A percentile compares a stretch with the other conserved stretches of the same genome.
phyloP scores from a whole-genome alignment of 164 flowering plant species.

The Vitis cinerea region DNA sequence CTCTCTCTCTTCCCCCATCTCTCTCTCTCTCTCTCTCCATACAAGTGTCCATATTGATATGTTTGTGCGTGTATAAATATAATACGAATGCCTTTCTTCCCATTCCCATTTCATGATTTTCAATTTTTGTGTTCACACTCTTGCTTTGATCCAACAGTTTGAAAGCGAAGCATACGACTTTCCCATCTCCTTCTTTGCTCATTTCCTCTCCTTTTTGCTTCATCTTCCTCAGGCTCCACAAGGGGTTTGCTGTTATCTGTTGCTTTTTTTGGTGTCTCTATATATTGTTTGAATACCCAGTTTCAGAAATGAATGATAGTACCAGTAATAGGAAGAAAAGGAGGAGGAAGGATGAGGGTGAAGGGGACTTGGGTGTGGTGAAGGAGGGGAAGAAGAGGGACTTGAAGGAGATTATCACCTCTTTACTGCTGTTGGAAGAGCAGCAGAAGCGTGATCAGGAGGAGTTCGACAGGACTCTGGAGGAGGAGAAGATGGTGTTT shows the following conservation, averaged over 20 bases:
- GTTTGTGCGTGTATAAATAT: too few relatives aligned
- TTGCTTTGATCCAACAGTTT: not conserved
- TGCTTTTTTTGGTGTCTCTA: too few relatives aligned
- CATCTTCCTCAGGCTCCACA: not conserved
- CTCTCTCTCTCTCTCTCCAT: too few relatives aligned
- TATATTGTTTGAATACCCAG: too few relatives aligned
- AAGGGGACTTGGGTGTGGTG: not conserved
- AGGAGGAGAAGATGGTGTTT: constrained; percentile 18
- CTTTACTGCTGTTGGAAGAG: constrained; percentile 35
- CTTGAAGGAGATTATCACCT: constrained; percentile 33
- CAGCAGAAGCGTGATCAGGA: constrained; percentile 32
- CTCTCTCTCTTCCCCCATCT: too few relatives aligned
- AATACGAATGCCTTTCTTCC: too few relatives aligned
- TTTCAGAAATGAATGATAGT: not conserved
- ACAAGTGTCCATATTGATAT: too few relatives aligned
- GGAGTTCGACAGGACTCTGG: constrained; percentile 13
- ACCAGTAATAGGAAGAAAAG: not conserved
- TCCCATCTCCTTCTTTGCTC: not conserved
- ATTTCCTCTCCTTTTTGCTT: not conserved
- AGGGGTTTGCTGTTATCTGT: too few relatives aligned
- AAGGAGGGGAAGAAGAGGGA: constrained; percentile 20
- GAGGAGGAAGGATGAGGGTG: not conserved
- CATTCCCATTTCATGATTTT: not conserved
- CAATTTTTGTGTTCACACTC: constrained; percentile 6
- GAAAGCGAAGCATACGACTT: too few relatives aligned